Evolutionary conservation across 441 rosid genomes (phyloP).

Genomic region (Manihot esculenta): DNA sequence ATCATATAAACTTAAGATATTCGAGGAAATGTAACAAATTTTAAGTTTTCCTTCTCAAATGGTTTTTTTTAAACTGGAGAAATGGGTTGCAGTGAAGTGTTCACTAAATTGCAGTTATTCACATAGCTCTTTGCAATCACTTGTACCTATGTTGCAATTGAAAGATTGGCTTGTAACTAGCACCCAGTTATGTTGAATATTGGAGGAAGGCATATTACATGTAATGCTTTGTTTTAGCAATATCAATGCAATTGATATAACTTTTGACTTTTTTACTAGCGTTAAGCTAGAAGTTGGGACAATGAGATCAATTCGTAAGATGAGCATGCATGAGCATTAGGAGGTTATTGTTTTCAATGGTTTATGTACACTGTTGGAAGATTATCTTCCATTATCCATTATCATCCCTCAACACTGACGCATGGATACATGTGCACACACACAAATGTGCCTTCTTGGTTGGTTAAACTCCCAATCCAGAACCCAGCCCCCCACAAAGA

Average conservation of each 20-base stretch:
- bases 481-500: too few relatives aligned
- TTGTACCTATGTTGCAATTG: neutral
- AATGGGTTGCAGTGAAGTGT: neutral
- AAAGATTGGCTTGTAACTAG: neutral
- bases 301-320: neutral
- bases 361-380: too few relatives aligned
- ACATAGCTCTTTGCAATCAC: neutral
- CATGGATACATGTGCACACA: too few relatives aligned
- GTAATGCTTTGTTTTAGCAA: neutral
- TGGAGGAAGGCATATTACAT: neutral
- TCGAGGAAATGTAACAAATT: neutral
- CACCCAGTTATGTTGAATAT: neutral
- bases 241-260: neutral
- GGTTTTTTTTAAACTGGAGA: neutral
- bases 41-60: neutral
- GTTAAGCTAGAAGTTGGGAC: neutral
- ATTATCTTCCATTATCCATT: too few relatives aligned
- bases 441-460: too few relatives aligned
- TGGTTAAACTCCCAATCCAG: too few relatives aligned
- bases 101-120: neutral
- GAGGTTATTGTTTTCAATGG: too few relatives aligned
- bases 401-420: too few relatives aligned
- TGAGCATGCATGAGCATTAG: too few relatives aligned
- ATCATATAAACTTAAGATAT: too few relatives aligned
- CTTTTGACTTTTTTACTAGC: neutral